Evolutionary conservation across 164 flowering plant genomes (phyloP).

Genomic region (Cinnamomum micranthum): DNA sequence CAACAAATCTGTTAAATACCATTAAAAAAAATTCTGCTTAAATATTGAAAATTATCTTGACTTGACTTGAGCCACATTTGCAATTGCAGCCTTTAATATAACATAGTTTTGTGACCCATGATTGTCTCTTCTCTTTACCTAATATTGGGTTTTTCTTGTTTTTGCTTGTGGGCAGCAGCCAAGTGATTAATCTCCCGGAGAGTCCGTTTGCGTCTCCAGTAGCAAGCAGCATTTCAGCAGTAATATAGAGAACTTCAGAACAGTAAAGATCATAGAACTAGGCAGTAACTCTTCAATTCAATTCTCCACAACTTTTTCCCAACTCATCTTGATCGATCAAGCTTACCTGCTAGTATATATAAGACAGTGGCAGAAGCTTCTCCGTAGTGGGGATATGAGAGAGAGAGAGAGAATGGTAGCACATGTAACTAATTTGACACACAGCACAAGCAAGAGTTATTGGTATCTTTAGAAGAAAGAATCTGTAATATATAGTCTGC

Average conservation of each 20-base stretch:
- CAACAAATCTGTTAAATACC: background rate
- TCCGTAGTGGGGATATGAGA: background rate
- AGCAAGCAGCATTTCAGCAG: constrained; percentile 35
- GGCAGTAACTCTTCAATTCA: background rate
- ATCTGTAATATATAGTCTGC: constrained; percentile 19
- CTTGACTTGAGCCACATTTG: background rate
- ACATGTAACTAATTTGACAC: constrained; percentile 6
- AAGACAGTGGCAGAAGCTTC: background rate
- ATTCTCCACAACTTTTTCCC: background rate
- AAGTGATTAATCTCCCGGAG: constrained; percentile 52
- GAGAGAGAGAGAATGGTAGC: constrained; percentile 13
- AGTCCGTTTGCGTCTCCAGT: constrained; percentile 55
- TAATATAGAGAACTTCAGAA: constrained; percentile 28
- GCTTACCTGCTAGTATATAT: constrained; percentile 13
- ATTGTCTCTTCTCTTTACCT: background rate
- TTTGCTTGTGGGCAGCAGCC: constrained; percentile 23
- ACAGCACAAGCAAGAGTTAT: constrained; percentile 7
- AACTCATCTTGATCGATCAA: constrained; percentile 3
- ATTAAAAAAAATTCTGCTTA: background rate
- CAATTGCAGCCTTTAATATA: too few relatives aligned
- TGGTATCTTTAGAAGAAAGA: constrained; percentile 7
- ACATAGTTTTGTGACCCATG: background rate
- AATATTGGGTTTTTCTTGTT: background rate
- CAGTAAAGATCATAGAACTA: constrained; percentile 18
- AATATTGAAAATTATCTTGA: constrained; percentile 4